Base-by-base conservation (phyloP, 179 eudicot genomes). In the Beta lomatogona region DNA sequence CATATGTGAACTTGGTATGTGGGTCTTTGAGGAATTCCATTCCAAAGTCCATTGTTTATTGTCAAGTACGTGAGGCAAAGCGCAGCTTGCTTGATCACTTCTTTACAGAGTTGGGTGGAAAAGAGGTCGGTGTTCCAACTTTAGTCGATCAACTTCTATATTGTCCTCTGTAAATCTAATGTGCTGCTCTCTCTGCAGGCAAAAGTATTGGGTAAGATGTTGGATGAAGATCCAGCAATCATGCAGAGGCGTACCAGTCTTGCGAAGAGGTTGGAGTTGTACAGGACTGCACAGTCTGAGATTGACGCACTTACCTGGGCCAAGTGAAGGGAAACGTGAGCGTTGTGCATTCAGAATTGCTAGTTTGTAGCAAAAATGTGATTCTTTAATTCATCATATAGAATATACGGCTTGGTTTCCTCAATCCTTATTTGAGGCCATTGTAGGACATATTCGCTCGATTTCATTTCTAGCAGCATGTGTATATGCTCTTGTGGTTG, bases 21-120 rank as follows among this genome's bases (percentile, higher is more conserved):
- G 97, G 83, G 28, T 84, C 90, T 54, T 81, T 96, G 77, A 90
- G 99, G 83, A 87, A 94, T 83, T 93, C 98, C 64, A 94, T 96
- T 77, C 99, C 99, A 1, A 96, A 96, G 81, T 94, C 98, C 46
- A 82, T 96, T 21, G 98, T 96, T 52, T 96, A 94, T 85, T 94
- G 99, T 82, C 99, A 96, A 92, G 99, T 96, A 75, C 98, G 98
- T 57, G 99, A 96, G 86, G 97, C 99, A 76, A 96, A 96, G 78
- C 91, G 97, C 76, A 86, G 95, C 87, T 87, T 96, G 76, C 97
- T 96, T 2, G 97, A 94, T 78, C 91, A 87, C 88, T 96, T 96
- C 91, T 96, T 93, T 78, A 83, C 97, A 0, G 97, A 93, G 18
- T 83, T 96, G 80, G 99, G 99, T 78, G 86, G 85, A 78, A 96